These are phyloP conservation scores for Curvularia lunata DNA, from an alignment of 2,329 filamentous ascomycete species.

Conservation along the genomic window DNA sequence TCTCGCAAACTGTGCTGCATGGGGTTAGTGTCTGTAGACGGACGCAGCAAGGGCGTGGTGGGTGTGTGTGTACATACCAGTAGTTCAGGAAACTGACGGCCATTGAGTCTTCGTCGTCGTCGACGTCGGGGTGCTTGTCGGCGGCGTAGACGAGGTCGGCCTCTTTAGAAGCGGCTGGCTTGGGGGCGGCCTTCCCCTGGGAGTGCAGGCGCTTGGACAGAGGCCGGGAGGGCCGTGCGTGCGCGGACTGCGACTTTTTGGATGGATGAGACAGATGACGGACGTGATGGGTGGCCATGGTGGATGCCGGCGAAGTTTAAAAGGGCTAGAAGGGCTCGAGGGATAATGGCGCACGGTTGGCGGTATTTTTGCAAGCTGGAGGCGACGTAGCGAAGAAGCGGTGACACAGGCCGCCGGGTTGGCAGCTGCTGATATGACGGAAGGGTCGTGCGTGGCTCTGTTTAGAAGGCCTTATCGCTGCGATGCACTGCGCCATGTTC, in stretches of 20 bases:
- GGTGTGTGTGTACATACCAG: conserved; percentile 50
- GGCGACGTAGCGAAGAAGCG: conserved; percentile 39
- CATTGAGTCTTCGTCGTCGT: conserved; percentile 58
- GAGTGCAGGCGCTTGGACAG: conserved; percentile 45
- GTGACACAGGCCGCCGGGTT: conserved; percentile 45
- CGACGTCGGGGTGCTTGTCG: conserved; percentile 3
- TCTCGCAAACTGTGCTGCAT: conserved; percentile 67
- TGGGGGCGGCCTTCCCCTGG: conserved; percentile 38
- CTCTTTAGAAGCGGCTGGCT: conserved; percentile 35
- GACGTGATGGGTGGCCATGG: conserved; percentile 44
- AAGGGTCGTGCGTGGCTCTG: conserved; percentile 47
- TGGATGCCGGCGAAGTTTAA: conserved; percentile 46
- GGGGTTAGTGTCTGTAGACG: conserved; percentile 15
- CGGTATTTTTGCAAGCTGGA: conserved; percentile 36
- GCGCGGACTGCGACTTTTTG: conserved; percentile 45
- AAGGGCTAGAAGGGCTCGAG: conserved; percentile 39
- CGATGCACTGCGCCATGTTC: conserved; percentile 37
- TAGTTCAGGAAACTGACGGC: conserved; percentile 60
- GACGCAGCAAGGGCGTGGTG: neutral
- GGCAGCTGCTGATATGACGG: conserved; percentile 44
- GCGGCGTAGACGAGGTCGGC: conserved; percentile 19
- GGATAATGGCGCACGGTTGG: conserved; percentile 42
- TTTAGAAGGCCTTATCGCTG: conserved; percentile 44
- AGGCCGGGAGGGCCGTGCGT: conserved; percentile 44
- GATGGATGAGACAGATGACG: conserved; percentile 43